phyloP scores from a whole-genome alignment of 306 rosid genomes.

The Quercus parvula region DNA sequence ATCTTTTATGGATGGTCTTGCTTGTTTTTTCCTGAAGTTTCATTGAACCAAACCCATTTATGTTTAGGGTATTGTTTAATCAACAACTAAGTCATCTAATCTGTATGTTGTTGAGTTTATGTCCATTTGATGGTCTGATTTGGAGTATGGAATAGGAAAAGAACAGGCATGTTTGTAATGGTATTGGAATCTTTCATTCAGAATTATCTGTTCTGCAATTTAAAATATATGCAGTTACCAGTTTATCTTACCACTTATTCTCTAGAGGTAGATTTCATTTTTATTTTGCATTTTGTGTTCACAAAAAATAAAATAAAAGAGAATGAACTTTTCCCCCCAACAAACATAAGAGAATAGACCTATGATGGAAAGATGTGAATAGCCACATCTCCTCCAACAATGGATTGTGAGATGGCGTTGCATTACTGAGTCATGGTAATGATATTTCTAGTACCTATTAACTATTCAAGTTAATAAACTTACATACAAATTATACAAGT shows the following conservation, averaged over 20 bases:
- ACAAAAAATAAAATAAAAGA: no score
- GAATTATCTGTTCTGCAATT: neutral
- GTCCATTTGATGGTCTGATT: neutral
- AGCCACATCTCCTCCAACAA: neutral
- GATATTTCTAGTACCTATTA: neutral
- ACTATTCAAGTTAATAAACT: neutral
- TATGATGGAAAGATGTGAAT: neutral
- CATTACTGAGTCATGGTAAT: neutral
- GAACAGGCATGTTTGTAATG: neutral
- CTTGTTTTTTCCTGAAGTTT: neutral
- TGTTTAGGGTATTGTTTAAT: neutral
- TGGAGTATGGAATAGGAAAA: neutral
- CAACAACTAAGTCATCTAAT: neutral
- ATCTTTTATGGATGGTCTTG: neutral
- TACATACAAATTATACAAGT: neutral
- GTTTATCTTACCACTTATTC: neutral
- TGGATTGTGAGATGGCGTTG: neutral
- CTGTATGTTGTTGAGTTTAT: neutral
- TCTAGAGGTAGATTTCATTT: neutral
- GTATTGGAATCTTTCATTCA: neutral
- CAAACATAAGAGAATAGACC: neutral
- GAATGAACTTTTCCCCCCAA: no score
- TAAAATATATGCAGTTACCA: neutral
- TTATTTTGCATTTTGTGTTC: no score
- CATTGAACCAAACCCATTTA: neutral